Evolutionary conservation across 192 early-diverging fungal genomes (phyloP).

Genomic region (Piromyces finnis): DNA sequence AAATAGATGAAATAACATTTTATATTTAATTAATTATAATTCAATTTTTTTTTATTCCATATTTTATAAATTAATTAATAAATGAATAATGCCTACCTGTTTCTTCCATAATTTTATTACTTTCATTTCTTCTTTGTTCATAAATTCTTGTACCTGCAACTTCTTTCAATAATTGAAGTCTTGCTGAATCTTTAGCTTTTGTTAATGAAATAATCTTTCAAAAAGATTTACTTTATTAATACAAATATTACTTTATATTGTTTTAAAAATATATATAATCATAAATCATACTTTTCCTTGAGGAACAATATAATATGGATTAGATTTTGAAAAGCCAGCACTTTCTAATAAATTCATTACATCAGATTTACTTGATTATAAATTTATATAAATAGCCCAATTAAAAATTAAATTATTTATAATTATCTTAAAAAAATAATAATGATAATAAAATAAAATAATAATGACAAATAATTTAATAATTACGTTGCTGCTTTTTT

Average conservation of each 20-base stretch:
- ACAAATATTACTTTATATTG: too few species aligned
- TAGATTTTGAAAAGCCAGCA: conserved; percentile 89
- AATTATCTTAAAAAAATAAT: too few species aligned
- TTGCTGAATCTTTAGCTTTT: conserved; percentile 80
- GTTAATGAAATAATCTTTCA: conserved; percentile 72
- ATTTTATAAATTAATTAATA: too few species aligned
- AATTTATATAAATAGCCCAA: too few species aligned
- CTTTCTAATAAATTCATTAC: conserved; percentile 86
- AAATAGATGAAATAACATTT: too few species aligned
- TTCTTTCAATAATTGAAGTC: conserved; percentile 81
- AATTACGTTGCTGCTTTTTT: conserved; percentile 67
- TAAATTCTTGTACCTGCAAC: conserved; percentile 96
- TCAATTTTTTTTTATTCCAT: too few species aligned
- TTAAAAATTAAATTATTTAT: too few species aligned
- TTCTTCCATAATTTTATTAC: conserved; percentile 82
- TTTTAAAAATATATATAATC: background rate
- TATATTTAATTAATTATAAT: too few species aligned
- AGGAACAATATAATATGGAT: conserved; percentile 98
- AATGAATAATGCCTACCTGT: too few species aligned
- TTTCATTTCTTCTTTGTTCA: conserved; percentile 74
- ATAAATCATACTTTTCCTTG: conserved; percentile 61
- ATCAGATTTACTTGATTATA: conserved; percentile 43
- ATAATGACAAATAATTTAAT: background rate
- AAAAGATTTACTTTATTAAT: too few species aligned
- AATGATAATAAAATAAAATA: too few species aligned